Percentiles rank a stretch among this genome's conserved stretches.
Conservation (phyloP, 352 stramenopile genomes). For the Pythium dissimile region DNA sequence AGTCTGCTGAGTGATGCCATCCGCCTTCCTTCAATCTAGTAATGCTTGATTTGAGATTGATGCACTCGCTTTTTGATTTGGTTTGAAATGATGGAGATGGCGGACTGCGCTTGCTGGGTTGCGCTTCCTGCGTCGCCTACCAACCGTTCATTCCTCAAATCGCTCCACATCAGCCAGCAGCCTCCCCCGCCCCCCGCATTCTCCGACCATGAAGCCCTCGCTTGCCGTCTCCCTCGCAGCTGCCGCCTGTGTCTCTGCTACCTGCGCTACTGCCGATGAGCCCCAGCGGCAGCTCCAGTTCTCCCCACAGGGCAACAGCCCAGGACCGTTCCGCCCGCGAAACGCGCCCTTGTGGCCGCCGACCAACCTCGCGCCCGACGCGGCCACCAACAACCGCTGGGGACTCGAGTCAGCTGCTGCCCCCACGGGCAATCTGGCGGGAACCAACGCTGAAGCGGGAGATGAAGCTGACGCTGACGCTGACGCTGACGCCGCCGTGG, state of each 20-base stretch:
- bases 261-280: background rate
- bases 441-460: background rate
- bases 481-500: background rate
- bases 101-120: too few relatives aligned
- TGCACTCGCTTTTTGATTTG: background rate
- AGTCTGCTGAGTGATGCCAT: background rate
- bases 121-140: too few relatives aligned
- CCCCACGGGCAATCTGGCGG: background rate
- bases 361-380: background rate
- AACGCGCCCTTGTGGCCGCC: background rate
- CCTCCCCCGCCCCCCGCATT: background rate
- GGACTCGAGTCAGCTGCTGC: background rate
- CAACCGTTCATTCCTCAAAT: background rate
- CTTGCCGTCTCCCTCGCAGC: background rate
- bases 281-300: slow-evolving; percentile 15
- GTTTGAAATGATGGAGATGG: background rate
- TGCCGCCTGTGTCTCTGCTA: background rate
- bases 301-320: background rate
- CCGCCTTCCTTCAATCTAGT: background rate
- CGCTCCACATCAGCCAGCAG: background rate
- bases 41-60: background rate
- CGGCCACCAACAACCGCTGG: background rate
- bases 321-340: background rate
- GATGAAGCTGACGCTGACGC: background rate
- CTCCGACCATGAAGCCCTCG: slow-evolving; percentile 8